phyloP scores from a whole-genome alignment of 139 green algal species.

The Mychonastes homosphaera region DNA sequence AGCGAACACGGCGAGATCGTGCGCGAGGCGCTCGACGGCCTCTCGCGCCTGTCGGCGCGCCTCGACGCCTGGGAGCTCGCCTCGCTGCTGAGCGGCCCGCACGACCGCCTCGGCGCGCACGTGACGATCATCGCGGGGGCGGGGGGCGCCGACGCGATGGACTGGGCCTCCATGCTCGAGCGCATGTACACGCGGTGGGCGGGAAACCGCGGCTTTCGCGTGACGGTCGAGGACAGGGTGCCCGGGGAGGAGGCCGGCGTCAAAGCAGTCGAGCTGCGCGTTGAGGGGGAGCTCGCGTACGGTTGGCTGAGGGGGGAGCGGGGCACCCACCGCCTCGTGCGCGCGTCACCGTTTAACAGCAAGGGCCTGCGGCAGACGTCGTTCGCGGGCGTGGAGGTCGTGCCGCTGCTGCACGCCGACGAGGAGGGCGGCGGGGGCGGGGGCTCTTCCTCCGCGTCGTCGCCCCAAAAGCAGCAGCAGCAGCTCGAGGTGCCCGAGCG shows the following conservation, averaged over 20 bases:
- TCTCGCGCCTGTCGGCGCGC: background rate
- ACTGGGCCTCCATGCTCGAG: conserved; percentile 89
- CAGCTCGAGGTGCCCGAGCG: conserved; percentile 13
- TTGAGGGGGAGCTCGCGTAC: conserved; percentile 52
- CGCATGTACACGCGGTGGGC: conserved; percentile 74
- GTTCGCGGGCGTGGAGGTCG: conserved; percentile 90
- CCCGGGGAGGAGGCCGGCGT: conserved; percentile 79
- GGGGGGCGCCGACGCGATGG: conserved; percentile 75
- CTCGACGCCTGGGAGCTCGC: conserved; percentile 11
- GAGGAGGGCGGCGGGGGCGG: no score
- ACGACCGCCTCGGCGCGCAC: conserved; percentile 31
- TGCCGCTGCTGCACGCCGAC: conserved; percentile 45
- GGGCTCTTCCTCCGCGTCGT: no score
- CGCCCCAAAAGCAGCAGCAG: conserved; percentile 6
- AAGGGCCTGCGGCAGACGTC: conserved; percentile 84
- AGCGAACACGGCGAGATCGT: background rate
- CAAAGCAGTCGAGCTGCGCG: conserved; percentile 73
- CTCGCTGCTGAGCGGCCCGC: conserved; percentile 55
- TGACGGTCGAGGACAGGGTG: conserved; percentile 32
- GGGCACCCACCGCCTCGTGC: conserved; percentile 90
- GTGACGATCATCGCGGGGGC: conserved; percentile 54
- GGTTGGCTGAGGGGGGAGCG: conserved; percentile 64
- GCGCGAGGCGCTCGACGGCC: background rate
- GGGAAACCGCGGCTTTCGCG: conserved; percentile 29
- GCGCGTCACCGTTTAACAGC: conserved; percentile 85